Percentiles rank a stretch among this genome's conserved stretches.
Conservation (phyloP, 257 asterid species). For the Schizonepeta tenuifolia region DNA sequence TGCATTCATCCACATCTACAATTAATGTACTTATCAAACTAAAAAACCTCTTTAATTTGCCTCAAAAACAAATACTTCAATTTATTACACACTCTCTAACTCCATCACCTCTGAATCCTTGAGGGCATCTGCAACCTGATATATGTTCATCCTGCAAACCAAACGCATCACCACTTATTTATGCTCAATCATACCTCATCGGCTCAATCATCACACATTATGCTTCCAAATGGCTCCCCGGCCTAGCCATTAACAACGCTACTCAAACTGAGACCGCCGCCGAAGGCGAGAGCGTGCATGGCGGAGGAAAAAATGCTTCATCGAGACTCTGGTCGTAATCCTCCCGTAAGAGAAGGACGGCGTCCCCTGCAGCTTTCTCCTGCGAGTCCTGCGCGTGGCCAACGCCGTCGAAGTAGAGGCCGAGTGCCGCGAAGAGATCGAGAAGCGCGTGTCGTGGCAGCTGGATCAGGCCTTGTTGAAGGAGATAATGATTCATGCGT, state of each 20-base stretch:
- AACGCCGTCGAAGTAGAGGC: conserved; percentile 57
- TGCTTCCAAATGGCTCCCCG: conserved; percentile 83
- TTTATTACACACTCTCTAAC: conserved; percentile 66
- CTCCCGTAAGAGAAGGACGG: conserved; percentile 69
- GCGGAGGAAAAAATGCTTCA: conserved; percentile 62
- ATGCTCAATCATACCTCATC: too few relatives aligned
- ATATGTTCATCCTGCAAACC: conserved; percentile 60
- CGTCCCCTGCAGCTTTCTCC: conserved; percentile 66
- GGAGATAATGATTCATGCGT: conserved; percentile 73
- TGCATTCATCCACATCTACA: conserved; percentile 87
- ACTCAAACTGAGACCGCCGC: neutral
- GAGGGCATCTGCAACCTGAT: conserved; percentile 86
- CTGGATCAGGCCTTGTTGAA: conserved; percentile 74
- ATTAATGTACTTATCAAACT: neutral
- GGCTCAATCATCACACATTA: conserved; percentile 78
- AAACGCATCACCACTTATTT: neutral
- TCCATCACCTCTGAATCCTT: conserved; percentile 94
- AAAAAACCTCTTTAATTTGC: neutral
- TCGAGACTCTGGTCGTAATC: conserved; percentile 65
- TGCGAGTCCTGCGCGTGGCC: conserved; percentile 60
- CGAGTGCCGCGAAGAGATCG: conserved; percentile 50
- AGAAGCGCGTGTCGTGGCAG: conserved; percentile 61
- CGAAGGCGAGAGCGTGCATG: conserved; percentile 49
- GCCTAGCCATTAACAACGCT: conserved; percentile 38
- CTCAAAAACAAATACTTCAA: too few relatives aligned